These are phyloP conservation scores for Oxyria digyna DNA, from an alignment of 148 eudicot genomes.

Conservation along the genomic window DNA sequence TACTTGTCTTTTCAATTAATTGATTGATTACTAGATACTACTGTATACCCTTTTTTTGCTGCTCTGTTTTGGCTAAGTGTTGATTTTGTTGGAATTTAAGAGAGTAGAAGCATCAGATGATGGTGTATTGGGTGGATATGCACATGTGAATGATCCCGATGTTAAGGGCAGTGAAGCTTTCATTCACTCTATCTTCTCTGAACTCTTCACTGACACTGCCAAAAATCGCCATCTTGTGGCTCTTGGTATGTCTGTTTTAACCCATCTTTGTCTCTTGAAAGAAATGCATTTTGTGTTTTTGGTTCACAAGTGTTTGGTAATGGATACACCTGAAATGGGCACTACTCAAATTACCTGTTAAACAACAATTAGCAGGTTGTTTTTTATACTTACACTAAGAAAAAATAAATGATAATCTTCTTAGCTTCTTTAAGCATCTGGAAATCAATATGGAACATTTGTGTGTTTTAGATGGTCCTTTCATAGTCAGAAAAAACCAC, in stretches of 20 bases:
- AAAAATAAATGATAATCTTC: background rate
- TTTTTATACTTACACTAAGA: background rate
- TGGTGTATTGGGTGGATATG: slow-evolving; percentile 93
- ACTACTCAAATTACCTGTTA: background rate
- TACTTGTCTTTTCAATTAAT: background rate
- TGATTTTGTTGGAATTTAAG: slow-evolving; percentile 22
- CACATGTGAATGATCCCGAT: slow-evolving; percentile 57
- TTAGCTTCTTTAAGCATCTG: background rate
- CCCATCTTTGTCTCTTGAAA: background rate
- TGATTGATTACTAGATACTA: too few species aligned
- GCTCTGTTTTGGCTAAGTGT: background rate
- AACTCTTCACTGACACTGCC: slow-evolving; percentile 27
- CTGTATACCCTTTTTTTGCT: background rate
- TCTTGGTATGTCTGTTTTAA: slow-evolving; percentile 35
- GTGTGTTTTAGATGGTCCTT: background rate
- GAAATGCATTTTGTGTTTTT: background rate
- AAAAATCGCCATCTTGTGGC: slow-evolving; percentile 48
- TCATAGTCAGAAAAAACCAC: background rate
- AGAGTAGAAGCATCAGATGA: slow-evolving; percentile 87
- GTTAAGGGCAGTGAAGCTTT: slow-evolving; percentile 70
- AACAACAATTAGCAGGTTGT: background rate
- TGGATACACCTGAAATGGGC: background rate
- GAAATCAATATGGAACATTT: background rate
- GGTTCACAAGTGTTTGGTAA: background rate
- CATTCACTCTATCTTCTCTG: slow-evolving; percentile 40